phyloP scores from a whole-genome alignment of 306 rosid species.

The Comarum palustre region DNA sequence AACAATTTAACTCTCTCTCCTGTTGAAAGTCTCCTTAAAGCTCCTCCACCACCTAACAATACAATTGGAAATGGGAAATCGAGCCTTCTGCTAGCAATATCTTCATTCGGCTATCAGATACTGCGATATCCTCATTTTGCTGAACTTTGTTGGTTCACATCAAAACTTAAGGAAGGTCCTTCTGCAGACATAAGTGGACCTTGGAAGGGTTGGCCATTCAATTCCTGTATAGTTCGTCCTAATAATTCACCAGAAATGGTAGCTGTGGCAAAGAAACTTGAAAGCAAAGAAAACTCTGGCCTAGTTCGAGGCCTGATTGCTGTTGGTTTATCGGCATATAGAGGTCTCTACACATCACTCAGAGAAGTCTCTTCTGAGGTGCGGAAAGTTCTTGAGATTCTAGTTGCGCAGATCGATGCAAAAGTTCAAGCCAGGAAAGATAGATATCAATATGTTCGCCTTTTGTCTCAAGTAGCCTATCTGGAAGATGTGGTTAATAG shows the following conservation, averaged over 20 bases:
- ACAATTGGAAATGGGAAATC: slow-evolving; percentile 68
- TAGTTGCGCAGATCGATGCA: slow-evolving; percentile 54
- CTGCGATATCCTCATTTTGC: slow-evolving; percentile 88
- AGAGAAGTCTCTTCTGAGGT: slow-evolving; percentile 75
- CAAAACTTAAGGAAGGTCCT: slow-evolving; percentile 87
- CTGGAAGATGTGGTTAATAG: slow-evolving; percentile 86
- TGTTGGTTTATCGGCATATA: slow-evolving; percentile 86
- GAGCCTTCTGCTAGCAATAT: slow-evolving; percentile 61
- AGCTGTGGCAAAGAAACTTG: slow-evolving; percentile 39
- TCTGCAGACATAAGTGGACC: slow-evolving; percentile 81
- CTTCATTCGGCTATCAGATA: slow-evolving; percentile 88
- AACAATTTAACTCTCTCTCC: slow-evolving; percentile 33
- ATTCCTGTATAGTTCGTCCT: slow-evolving; percentile 81
- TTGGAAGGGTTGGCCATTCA: slow-evolving; percentile 99
- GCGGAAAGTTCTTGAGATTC: slow-evolving; percentile 74
- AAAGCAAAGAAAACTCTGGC: slow-evolving; percentile 61
- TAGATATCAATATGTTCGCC: slow-evolving; percentile 66
- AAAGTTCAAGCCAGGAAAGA: slow-evolving; percentile 79
- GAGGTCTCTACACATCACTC: slow-evolving; percentile 72
- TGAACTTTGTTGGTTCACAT: slow-evolving; percentile 96
- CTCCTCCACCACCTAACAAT: slow-evolving; percentile 44
- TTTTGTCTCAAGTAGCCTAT: slow-evolving; percentile 90
- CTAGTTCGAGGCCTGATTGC: slow-evolving; percentile 79
- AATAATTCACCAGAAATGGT: slow-evolving; percentile 44
- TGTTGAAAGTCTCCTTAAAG: slow-evolving; percentile 41